These are phyloP conservation scores for Aplosporella prunicola DNA, from an alignment of 2,329 filamentous ascomycete genomes.

Conservation along the genomic window DNA sequence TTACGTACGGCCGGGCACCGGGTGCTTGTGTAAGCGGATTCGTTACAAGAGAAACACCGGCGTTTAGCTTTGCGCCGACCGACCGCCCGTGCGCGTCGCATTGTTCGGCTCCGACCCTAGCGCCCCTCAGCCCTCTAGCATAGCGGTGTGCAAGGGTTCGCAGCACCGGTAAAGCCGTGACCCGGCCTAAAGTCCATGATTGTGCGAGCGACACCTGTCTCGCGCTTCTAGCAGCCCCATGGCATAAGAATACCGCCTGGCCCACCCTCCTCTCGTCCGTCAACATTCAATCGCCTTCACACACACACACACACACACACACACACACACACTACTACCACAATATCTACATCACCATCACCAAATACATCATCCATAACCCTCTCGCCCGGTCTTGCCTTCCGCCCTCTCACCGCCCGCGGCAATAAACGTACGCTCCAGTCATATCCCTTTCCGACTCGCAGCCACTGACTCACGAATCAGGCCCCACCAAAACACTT, in stretches of 20 bases:
- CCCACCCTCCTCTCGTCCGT: conserved; percentile 3
- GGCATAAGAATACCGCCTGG: conserved; percentile 10
- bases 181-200: no score
- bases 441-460: conserved; percentile 7
- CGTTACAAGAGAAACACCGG: no score
- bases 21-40: no score
- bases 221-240: no score
- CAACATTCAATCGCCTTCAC: background rate
- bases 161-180: no score
- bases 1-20: no score
- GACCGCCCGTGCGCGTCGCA: no score
- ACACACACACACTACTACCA: background rate
- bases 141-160: no score
- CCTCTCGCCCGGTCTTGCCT: conserved; percentile 2
- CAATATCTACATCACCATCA: background rate
- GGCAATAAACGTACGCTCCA: conserved; percentile 6
- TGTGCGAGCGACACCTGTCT: no score
- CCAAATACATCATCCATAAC: conserved; percentile 3
- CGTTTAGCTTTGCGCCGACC: no score
- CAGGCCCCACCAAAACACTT: conserved; percentile 4
- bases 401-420: conserved; percentile 11
- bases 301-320: background rate
- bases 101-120: no score
- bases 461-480: conserved; percentile 10
- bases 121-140: no score